These are phyloP conservation scores for Pyropia haitanensis DNA, from an alignment of 23 red algal species.

Conservation along the genomic window DNA sequence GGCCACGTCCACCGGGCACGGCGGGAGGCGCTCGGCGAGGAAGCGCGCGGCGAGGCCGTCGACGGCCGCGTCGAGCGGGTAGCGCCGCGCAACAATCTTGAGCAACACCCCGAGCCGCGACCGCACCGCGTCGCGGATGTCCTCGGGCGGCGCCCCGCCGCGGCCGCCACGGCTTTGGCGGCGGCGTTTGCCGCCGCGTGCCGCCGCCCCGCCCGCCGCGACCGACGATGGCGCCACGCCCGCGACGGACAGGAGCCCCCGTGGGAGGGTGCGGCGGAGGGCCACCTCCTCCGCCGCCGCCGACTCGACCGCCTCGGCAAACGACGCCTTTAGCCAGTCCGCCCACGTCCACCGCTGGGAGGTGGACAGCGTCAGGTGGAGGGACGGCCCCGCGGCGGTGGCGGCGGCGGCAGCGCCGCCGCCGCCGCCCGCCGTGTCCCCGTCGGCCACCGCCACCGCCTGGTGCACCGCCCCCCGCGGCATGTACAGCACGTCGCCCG, in stretches of 20 bases:
- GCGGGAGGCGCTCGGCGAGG: conserved; percentile 37
- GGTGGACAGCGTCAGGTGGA: conserved; percentile 60
- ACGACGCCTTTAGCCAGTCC: conserved; percentile 22
- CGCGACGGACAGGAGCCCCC: conserved; percentile 21
- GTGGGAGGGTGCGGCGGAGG: conserved; percentile 28
- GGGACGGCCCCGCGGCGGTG: background rate
- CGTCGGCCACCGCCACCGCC: conserved; percentile 8
- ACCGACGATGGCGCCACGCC: conserved; percentile 8
- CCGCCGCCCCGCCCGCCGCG: background rate
- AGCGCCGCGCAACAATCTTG: conserved; percentile 12
- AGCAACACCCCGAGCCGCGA: conserved; percentile 2
- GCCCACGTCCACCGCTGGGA: conserved; percentile 70
- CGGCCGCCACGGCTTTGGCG: background rate
- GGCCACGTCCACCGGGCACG: background rate
- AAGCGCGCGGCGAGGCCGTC: conserved; percentile 26
- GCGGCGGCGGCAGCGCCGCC: too few relatives aligned
- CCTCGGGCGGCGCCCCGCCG: background rate
- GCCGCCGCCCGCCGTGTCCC: background rate
- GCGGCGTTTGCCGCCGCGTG: background rate
- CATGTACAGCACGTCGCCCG: conserved; percentile 62
- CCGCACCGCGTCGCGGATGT: conserved; percentile 12
- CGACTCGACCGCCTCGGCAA: conserved; percentile 23
- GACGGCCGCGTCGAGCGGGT: conserved; percentile 26
- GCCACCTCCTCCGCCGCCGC: conserved; percentile 15
- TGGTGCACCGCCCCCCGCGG: conserved; percentile 50